Evolutionary conservation across 441 rosid species (phyloP).

Genomic region (Omphalea diandra): DNA sequence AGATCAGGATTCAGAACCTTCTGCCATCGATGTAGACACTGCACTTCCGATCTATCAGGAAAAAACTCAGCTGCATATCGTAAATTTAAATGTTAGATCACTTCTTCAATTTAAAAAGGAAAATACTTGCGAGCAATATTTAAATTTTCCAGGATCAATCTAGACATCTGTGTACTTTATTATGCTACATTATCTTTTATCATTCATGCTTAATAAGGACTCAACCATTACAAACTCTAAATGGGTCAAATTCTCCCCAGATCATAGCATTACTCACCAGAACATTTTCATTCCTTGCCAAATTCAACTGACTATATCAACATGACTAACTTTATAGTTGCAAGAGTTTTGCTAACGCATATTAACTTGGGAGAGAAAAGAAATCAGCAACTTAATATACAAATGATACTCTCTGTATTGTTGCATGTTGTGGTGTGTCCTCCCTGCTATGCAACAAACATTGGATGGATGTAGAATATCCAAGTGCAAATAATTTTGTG

Average conservation of each 20-base stretch:
- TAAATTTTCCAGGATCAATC: background rate
- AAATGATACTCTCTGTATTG: background rate
- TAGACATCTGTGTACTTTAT: background rate
- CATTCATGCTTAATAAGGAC: background rate
- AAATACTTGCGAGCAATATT: background rate
- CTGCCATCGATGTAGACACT: constrained; percentile 99
- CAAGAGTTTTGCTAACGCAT: background rate
- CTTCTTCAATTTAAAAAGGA: background rate
- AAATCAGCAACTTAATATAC: background rate
- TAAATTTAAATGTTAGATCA: background rate
- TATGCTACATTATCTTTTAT: background rate
- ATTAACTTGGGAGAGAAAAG: background rate
- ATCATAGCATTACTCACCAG: background rate
- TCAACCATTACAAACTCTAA: background rate
- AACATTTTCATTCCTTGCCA: background rate
- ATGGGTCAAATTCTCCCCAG: background rate
- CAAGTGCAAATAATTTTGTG: background rate
- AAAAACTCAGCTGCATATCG: constrained; percentile 77
- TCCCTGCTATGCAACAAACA: background rate
- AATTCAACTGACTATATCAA: background rate
- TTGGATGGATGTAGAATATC: background rate
- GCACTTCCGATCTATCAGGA: constrained; percentile 92
- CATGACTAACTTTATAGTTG: background rate
- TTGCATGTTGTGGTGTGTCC: background rate
- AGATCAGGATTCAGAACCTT: constrained; percentile 98